Base-by-base conservation (phyloP, 2,329 filamentous ascomycete species). In the Alternaria dauci region DNA sequence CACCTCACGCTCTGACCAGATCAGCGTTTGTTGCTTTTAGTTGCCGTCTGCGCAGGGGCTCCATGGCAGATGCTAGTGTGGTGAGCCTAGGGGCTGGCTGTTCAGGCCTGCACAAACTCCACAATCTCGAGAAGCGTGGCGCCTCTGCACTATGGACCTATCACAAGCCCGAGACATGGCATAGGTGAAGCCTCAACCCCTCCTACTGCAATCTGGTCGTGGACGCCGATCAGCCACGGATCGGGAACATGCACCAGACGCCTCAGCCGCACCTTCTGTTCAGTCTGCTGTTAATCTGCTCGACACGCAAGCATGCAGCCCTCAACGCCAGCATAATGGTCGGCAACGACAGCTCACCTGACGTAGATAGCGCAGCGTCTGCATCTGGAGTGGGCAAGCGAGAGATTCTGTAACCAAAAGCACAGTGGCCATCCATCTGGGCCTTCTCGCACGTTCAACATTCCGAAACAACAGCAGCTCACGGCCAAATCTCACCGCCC, bases 11-110 rank as follows among this genome's bases (percentile, higher is more conserved):
- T 52, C 46, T 60, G 54, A 59, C 59, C 68, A 48, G 64, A 66
- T 67, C 61, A 65, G 59, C 62, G 51, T 57, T 66, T 55, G 63
- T 54, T 61, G 57, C 56, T 60, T 67, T 59, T 66, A 65, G 66
- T 51, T 61, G 44, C 59, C 61, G 60, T 60, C 60, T 43, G n/a
- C 50, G 66, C 66, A 68, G 55, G 67, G 69, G 34, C 53, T 58
- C 58, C 61, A 63, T 63, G 61, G 61, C 60, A 60, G 61, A 68
- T 68, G 63, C 58, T 58, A 42, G 50, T 50, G 58, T 52, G 58
- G 59, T 61, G 58, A 59, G 59, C 58, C 63, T 55, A 60, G 61
- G 58, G 61, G 58, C 66, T 66, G 56, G 58, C 63, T 66, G 28
- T 46, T 57, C 36, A 59, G 38, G 34, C 53, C 43, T 52, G 55